These are phyloP conservation scores for Ceratobasidium papillatum DNA, from an alignment of 1,284 basidiomycete genomes.

Conservation along the genomic window DNA sequence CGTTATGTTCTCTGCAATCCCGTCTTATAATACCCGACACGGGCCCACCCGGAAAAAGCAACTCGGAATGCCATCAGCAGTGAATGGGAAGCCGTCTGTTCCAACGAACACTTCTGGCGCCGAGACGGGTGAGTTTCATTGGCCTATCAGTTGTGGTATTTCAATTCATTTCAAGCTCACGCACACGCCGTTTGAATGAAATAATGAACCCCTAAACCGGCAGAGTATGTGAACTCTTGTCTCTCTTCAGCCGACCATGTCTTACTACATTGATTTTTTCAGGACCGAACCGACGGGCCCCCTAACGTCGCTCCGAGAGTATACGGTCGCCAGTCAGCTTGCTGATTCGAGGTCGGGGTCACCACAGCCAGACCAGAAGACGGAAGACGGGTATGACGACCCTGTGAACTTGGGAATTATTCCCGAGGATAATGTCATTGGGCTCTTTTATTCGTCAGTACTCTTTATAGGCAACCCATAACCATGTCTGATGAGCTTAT, in stretches of 20 bases:
- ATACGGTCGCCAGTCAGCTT: conserved; percentile 22
- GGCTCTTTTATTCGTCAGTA: conserved; percentile 51
- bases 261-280: conserved; percentile 16
- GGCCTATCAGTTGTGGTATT: not conserved
- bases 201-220: not conserved
- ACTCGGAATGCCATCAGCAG: not conserved
- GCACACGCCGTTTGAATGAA: not conserved
- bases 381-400: conserved; percentile 44
- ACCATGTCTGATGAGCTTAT: no score
- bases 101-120: not conserved
- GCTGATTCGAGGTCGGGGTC: conserved; percentile 19
- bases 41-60: not conserved
- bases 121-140: not conserved
- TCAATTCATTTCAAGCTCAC: not conserved
- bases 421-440: conserved; percentile 47
- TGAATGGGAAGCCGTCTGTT: not conserved
- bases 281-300: conserved; percentile 2
- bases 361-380: not conserved
- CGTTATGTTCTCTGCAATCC: conserved; percentile 14
- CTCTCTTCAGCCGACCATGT: not conserved
- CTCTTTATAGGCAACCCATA: not conserved
- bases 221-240: not conserved
- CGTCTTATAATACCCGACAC: not conserved
- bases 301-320: not conserved
- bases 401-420: conserved; percentile 49